phyloP scores from a whole-genome alignment of 805 yeast genomes.

The Monosporozyma yasuniensis region DNA sequence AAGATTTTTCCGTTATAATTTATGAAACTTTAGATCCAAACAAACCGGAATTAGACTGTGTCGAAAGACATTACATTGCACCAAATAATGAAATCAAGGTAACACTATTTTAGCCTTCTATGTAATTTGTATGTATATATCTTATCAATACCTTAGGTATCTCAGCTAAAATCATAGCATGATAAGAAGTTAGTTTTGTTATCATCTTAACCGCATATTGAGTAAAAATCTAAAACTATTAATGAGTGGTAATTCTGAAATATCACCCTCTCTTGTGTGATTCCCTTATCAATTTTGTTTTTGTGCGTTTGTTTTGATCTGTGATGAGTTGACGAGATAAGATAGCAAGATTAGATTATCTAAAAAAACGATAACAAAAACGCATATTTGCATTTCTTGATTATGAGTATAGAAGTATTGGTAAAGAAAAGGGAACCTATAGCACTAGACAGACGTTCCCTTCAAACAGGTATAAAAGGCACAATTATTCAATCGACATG shows the following conservation, averaged over 20 bases:
- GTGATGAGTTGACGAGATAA: background rate
- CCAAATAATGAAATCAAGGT: slow-evolving; percentile 20
- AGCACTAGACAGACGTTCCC: too few relatives aligned
- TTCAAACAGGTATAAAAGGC: too few relatives aligned
- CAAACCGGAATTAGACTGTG: slow-evolving; percentile 54
- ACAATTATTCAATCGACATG: too few relatives aligned
- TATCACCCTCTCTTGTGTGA: too few relatives aligned
- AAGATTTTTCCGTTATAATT: slow-evolving; percentile 83
- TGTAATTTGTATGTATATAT: background rate
- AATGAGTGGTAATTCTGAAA: too few relatives aligned
- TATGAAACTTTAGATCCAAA: slow-evolving; percentile 73
- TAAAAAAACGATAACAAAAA: background rate
- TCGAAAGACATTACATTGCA: slow-evolving; percentile 54
- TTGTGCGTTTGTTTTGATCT: background rate
- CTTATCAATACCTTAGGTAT: background rate
- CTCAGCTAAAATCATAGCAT: too few relatives aligned
- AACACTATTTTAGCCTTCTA: background rate
- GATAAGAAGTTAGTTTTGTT: too few relatives aligned
- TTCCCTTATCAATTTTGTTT: too few relatives aligned
- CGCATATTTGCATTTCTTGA: too few relatives aligned
- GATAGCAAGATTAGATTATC: background rate
- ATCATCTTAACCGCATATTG: too few relatives aligned
- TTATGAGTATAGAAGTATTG: background rate
- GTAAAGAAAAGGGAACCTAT: too few relatives aligned
- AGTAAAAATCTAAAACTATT: too few relatives aligned